A percentile compares a stretch with the other conserved stretches of the same genome.
Conservation (phyloP, 2,329 filamentous ascomycete genomes). For the Cadophora sp. region DNA sequence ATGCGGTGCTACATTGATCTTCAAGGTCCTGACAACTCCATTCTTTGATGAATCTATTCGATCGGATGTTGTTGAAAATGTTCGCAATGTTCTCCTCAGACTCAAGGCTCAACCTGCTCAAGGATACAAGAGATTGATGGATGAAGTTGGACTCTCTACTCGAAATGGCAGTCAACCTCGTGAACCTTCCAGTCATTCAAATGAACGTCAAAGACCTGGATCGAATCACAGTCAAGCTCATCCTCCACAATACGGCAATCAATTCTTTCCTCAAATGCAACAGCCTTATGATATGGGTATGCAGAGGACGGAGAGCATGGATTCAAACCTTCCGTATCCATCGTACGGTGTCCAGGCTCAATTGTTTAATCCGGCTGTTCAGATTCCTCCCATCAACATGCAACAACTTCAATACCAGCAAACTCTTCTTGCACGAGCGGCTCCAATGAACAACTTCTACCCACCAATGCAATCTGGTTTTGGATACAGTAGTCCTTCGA, state of each 20-base stretch:
- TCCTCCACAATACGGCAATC: slow-evolving; percentile 49
- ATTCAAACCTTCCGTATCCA: slow-evolving; percentile 58
- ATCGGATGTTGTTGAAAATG: slow-evolving; percentile 86
- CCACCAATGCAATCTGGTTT: slow-evolving; percentile 62
- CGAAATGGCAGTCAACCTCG: slow-evolving; percentile 53
- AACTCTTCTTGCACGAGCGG: slow-evolving; percentile 59
- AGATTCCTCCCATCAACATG: slow-evolving; percentile 57
- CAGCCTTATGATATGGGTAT: slow-evolving; percentile 57
- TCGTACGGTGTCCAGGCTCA: slow-evolving; percentile 57
- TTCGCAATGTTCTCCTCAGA: slow-evolving; percentile 85
- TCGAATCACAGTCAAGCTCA: slow-evolving; percentile 59
- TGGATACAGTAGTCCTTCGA: slow-evolving; percentile 57
- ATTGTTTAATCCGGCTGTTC: slow-evolving; percentile 57
- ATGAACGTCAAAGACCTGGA: slow-evolving; percentile 60
- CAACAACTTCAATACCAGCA: slow-evolving; percentile 66
- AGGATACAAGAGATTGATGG: slow-evolving; percentile 98
- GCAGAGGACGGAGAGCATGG: slow-evolving; percentile 60
- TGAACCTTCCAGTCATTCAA: slow-evolving; percentile 46
- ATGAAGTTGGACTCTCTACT: slow-evolving; percentile 91
- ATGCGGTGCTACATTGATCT: slow-evolving; percentile 94
- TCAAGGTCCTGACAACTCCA: slow-evolving; percentile 96
- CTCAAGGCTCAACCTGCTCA: slow-evolving; percentile 94
- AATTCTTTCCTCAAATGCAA: slow-evolving; percentile 61
- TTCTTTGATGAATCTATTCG: slow-evolving; percentile 96
- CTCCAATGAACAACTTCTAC: slow-evolving; percentile 63